Conservation (phyloP, 345 rosid species). For the Aquilaria yunnanensis region DNA sequence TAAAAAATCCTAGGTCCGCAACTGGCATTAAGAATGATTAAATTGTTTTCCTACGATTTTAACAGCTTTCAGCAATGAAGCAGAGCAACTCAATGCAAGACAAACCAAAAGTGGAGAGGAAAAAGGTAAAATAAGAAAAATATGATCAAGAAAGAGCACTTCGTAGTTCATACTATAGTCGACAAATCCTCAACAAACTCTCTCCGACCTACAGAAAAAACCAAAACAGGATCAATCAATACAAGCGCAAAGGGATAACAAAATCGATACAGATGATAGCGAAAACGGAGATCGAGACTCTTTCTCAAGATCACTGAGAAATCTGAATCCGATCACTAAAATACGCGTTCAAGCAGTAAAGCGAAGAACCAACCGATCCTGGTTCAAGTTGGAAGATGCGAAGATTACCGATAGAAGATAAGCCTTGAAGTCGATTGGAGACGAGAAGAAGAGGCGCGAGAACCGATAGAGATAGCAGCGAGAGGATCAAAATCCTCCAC, state of each 20-base stretch:
- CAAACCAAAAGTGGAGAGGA: background rate
- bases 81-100: background rate
- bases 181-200: slow-evolving; percentile 63
- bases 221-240: slow-evolving; percentile 15
- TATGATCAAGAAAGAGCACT: slow-evolving; percentile 8
- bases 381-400: background rate
- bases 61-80: slow-evolving; percentile 5
- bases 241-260: background rate
- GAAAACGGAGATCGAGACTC: background rate
- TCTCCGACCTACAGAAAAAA: slow-evolving; percentile 40
- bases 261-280: background rate
- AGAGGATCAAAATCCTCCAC: slow-evolving; percentile 86
- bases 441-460: slow-evolving; percentile 67
- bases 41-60: background rate
- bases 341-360: background rate
- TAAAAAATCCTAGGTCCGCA: too few relatives aligned
- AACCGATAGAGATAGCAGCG: slow-evolving; percentile 59
- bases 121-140: background rate
- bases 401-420: slow-evolving; percentile 41
- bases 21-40: too few relatives aligned
- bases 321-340: too few relatives aligned
- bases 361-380: background rate
- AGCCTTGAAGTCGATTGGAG: slow-evolving; percentile 41
- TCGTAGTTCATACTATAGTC: slow-evolving; percentile 38
- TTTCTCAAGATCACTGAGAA: too few relatives aligned